A percentile compares a stretch with the other conserved stretches of the same genome.
These are phyloP conservation scores for Kwoniella bestiolae DNA, from an alignment of 768 basidiomycete species.

Conservation along the genomic window DNA sequence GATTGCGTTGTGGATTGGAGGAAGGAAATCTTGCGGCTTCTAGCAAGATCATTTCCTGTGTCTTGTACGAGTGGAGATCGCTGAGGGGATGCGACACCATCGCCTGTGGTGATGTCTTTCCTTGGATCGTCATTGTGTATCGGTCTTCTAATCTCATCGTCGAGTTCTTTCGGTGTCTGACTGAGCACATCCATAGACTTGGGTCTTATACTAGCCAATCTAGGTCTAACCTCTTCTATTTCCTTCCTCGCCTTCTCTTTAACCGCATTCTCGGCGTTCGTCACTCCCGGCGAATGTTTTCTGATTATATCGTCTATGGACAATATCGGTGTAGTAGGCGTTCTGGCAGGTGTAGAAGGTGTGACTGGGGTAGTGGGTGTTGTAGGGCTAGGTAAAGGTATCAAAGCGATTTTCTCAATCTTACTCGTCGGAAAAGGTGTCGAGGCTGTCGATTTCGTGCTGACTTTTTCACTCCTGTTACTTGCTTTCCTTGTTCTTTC, in stretches of 20 bases:
- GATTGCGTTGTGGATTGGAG: background rate
- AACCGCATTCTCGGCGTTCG: constrained; percentile 14
- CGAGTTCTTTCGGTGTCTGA: background rate
- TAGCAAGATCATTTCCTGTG: background rate
- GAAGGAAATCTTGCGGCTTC: background rate
- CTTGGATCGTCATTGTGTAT: background rate
- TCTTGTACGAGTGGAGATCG: background rate
- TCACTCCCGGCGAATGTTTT: constrained; percentile 33
- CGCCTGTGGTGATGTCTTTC: background rate
- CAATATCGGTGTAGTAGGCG: constrained; percentile 23
- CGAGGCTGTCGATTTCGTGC: no score
- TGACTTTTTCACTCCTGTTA: background rate
- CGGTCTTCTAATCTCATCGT: background rate
- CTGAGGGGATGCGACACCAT: background rate
- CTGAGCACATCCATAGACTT: background rate
- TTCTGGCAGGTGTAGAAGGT: constrained; percentile 14
- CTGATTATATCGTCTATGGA: constrained; percentile 54
- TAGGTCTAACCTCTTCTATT: constrained; percentile 16
- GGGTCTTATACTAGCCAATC: background rate
- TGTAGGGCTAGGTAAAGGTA: background rate
- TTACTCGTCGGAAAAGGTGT: no score
- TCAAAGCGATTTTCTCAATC: constrained; percentile 1
- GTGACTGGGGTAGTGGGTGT: constrained; percentile 6
- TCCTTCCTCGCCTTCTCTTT: constrained; percentile 33
- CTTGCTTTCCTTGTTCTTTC: background rate